Evolutionary conservation across 352 stramenopile genomes (phyloP).

Genomic region (Phytophthora parvispora): DNA sequence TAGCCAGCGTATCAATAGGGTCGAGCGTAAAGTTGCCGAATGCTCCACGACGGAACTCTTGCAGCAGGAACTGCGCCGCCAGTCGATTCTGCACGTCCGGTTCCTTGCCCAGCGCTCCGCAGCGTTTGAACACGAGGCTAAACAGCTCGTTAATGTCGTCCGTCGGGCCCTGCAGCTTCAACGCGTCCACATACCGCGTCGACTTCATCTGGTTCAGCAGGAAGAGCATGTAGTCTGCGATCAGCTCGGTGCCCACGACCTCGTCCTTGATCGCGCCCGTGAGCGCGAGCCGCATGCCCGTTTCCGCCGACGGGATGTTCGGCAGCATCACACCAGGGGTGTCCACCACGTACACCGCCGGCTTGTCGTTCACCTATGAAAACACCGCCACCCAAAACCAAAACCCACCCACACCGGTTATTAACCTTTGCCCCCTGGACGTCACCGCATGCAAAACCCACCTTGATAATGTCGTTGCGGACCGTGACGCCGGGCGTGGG

Average conservation of each 20-base stretch:
- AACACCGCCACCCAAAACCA: conserved; percentile 4
- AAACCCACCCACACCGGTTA: not conserved
- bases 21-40: conserved; percentile 91
- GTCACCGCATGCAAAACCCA: conserved; percentile 11
- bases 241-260: conserved; percentile 86
- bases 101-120: conserved; percentile 84
- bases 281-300: conserved; percentile 86
- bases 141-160: conserved; percentile 84
- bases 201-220: conserved; percentile 85
- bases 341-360: conserved; percentile 91
- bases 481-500: conserved; percentile 89
- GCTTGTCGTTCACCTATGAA: conserved; percentile 82
- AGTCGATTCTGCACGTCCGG: conserved; percentile 73
- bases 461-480: conserved; percentile 92
- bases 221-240: conserved; percentile 93
- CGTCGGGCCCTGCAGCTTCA: conserved; percentile 73
- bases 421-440: conserved; percentile 7
- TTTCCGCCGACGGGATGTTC: conserved; percentile 83
- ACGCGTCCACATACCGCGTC: conserved; percentile 81
- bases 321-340: conserved; percentile 92
- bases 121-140: conserved; percentile 65
- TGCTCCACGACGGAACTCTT: conserved; percentile 78
- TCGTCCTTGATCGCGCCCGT: conserved; percentile 91
- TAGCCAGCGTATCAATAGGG: conserved; percentile 33
- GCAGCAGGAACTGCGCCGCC: conserved; percentile 77